Evolutionary conservation across 345 rosid genomes (phyloP), one percentile per base, ranked within the genome.

Genomic region (Orychophragmus violaceus): DNA sequence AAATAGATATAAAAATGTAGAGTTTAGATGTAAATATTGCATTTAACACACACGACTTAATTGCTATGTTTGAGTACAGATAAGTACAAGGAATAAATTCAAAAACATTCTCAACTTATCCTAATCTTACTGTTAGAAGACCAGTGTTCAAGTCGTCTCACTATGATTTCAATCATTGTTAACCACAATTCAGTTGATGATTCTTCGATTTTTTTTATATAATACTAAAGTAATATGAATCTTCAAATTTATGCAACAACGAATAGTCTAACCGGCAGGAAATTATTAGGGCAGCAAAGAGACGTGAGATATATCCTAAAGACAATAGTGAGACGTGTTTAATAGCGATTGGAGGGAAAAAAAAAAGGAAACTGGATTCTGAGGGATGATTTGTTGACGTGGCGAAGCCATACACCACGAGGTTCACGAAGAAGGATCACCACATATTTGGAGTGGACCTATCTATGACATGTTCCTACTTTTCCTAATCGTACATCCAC

Each of bases 391-490:
- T 54, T 44, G 41, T 25, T 60, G 76, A 72, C 76, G 71, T 72
- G 23, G 61, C 35, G 8, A 49, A 50, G 9, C 64, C 5, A 50
- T 14, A 58, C 61, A 72, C 76, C 76, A 65, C 0, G 48, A 55
- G 66, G 54, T 72, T 29, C 18, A 39, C 1, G 46, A 13, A 58
- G 8, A 39, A 72, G 37, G 4, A 65, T 50, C 66, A 50, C 76
- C 76, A 72, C 76, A 72, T 72, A 64, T 48, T 46, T 16, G 6
- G 6, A 14, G 16, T 46, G 70, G 69, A 19, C 51, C 75, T 46
- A 57, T 58, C 55, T 33, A 18, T 65, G 71, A 72, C 71, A 50
- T 72, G 71, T 72, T 65, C 71, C 61, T 58, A 50, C 66, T 72
- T 45, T 42, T 18, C 28, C 39, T 12, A 58, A 29, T 72, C 66